Base-by-base conservation (phyloP, 345 rosid species). In the Populus simonii region DNA sequence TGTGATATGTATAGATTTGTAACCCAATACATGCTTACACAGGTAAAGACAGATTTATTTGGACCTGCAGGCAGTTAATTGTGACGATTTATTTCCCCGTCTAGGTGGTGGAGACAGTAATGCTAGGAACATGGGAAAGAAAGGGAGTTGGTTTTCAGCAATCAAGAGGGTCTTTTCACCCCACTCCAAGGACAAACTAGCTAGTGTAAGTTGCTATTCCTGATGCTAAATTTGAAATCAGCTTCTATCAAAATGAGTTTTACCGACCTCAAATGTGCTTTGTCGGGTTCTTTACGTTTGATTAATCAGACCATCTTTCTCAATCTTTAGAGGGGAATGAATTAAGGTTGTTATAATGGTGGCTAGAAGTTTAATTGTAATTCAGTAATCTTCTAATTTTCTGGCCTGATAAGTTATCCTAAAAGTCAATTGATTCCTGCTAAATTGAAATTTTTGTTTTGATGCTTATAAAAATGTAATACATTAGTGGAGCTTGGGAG, bases 101-200 rank as follows among this genome's bases (percentile, higher is more conserved):
- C 33, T 81, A 86, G 87, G 87, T n/a, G n/a, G n/a, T 82, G 69
- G 75, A 80, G 74, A 84, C 62, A 84, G 91, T 88, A 86, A 91
- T 93, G 94, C 88, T 87, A 33, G 84, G 79, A 81, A 82, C 79
- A 95, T 96, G 99, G 93, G 99, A 76, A 96, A 92, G 94, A 90
- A 86, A 85, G 94, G 97, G 72, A 89, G 91, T 73, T 96, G 99
- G 99, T 89, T 93, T 89, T 87, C 97, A 63, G 95, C 98, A 74
- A 91, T 96, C 81, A 96, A 96, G 85, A 92, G 89, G 81, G 92
- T 87, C 78, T 96, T 96, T 78, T 76, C 85, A 38, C 84, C 91
- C 71, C 85, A 87, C 78, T 85, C 97, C 74, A 91, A 91, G 85
- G 94, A 92, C 82, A 93, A 92, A 81, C 83, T 88, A 62, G 84